These are phyloP conservation scores for Trichodelitschia bisporula DNA, from an alignment of 495 filamentous ascomycete genomes.

Conservation along the genomic window DNA sequence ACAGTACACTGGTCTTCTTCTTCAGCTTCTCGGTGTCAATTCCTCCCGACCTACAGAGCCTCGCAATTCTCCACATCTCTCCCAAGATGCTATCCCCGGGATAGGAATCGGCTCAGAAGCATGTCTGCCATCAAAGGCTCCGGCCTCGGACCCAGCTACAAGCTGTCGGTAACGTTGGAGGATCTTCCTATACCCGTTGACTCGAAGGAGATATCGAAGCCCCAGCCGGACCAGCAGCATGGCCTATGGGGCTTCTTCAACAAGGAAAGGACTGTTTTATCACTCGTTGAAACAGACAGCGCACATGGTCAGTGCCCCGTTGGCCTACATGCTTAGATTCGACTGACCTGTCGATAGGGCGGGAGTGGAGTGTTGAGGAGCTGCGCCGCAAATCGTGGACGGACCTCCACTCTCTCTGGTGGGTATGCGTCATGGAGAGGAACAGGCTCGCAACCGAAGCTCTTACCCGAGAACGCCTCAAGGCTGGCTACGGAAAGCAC, in stretches of 20 bases:
- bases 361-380: slow-evolving; percentile 71
- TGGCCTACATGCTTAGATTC: slow-evolving; percentile 1
- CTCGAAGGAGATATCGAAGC: slow-evolving; percentile 20
- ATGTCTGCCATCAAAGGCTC: too few species aligned
- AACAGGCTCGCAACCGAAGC: slow-evolving; percentile 68
- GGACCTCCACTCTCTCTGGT: slow-evolving; percentile 81
- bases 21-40: too few species aligned
- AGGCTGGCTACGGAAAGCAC: slow-evolving; percentile 40
- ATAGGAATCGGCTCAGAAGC: too few species aligned
- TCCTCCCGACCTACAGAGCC: too few species aligned
- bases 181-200: too few species aligned
- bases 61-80: too few species aligned
- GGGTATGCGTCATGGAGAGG: slow-evolving; percentile 77
- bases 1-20: too few species aligned
- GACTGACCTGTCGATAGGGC: slow-evolving; percentile 22
- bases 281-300: too few species aligned
- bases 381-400: slow-evolving; percentile 78
- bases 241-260: slow-evolving; percentile 91
- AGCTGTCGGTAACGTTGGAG: too few species aligned
- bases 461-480: slow-evolving; percentile 34
- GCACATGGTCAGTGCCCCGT: too few species aligned
- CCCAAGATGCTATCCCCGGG: too few species aligned
- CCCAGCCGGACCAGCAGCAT: slow-evolving; percentile 44
- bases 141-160: too few species aligned
- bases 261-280: slow-evolving; percentile 21